phyloP scores from a whole-genome alignment of 1,284 basidiomycete genomes.

The Microbotryomycetes sp. region DNA sequence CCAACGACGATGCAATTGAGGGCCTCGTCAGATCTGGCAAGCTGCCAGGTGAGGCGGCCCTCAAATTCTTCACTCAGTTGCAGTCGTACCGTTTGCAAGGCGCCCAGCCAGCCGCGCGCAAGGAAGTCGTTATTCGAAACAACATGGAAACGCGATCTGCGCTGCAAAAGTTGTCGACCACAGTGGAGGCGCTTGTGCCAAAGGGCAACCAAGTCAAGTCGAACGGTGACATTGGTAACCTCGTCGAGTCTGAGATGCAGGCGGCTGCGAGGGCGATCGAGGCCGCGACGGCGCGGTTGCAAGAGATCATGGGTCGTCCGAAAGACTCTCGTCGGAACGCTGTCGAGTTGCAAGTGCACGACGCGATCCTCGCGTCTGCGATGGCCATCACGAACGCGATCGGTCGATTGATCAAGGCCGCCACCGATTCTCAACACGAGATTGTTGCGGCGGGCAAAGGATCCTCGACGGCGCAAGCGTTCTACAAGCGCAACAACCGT shows the following conservation, averaged over 20 bases:
- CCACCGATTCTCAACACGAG: slow-evolving; percentile 95
- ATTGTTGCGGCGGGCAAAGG: slow-evolving; percentile 94
- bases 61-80: slow-evolving; percentile 89
- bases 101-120: slow-evolving; percentile 56
- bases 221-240: slow-evolving; percentile 80
- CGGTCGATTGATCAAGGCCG: slow-evolving; percentile 86
- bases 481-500: slow-evolving; percentile 99
- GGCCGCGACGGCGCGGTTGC: slow-evolving; percentile 78
- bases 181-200: slow-evolving; percentile 77
- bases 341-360: slow-evolving; percentile 92
- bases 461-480: slow-evolving; percentile 79
- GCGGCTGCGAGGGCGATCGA: slow-evolving; percentile 91
- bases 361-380: slow-evolving; percentile 88
- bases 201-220: slow-evolving; percentile 70
- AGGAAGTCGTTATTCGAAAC: slow-evolving; percentile 82
- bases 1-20: slow-evolving; percentile 84
- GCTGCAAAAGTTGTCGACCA: slow-evolving; percentile 74
- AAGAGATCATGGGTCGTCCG: slow-evolving; percentile 81
- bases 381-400: slow-evolving; percentile 94
- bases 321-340: slow-evolving; percentile 78
- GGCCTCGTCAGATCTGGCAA: slow-evolving; percentile 81
- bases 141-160: slow-evolving; percentile 77
- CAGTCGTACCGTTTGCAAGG: slow-evolving; percentile 80
- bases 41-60: slow-evolving; percentile 72
- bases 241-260: slow-evolving; percentile 95